phyloP scores from a whole-genome alignment of 2,329 filamentous ascomycete species.

The Paraphaeosphaeria sporulosa region DNA sequence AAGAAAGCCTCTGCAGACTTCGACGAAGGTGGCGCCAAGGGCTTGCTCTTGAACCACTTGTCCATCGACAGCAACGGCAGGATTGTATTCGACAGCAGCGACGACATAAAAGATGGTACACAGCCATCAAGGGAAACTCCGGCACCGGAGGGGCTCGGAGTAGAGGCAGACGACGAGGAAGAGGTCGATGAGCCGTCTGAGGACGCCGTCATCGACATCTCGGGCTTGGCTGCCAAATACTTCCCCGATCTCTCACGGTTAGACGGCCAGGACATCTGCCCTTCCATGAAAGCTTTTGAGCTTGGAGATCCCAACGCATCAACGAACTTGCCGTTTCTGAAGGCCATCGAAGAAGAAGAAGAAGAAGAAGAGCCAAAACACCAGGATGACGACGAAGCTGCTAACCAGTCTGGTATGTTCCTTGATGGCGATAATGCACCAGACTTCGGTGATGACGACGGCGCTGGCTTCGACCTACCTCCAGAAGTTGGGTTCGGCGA shows the following conservation, averaged over 20 bases:
- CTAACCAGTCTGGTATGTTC: conserved; percentile 79
- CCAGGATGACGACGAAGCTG: conserved; percentile 60
- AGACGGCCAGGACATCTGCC: conserved; percentile 90
- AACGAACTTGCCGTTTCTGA: conserved; percentile 89
- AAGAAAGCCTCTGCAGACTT: conserved; percentile 99
- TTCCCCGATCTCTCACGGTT: conserved; percentile 81
- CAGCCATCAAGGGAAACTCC: conserved; percentile 54
- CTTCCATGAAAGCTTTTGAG: conserved; percentile 92
- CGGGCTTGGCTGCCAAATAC: conserved; percentile 77
- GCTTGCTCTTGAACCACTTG: conserved; percentile 92
- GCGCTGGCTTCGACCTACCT: conserved; percentile 65
- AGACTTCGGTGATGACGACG: conserved; percentile 84
- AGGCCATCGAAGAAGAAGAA: conserved; percentile 87
- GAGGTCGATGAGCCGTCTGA: conserved; percentile 53
- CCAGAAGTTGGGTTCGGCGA: conserved; percentile 87
- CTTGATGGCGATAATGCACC: conserved; percentile 85
- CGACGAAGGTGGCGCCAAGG: conserved; percentile 96
- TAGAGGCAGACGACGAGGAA: conserved; percentile 48
- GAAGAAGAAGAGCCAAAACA: conserved; percentile 76
- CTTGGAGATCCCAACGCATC: conserved; percentile 85
- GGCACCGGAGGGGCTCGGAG: conserved; percentile 51
- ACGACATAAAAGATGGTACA: conserved; percentile 71
- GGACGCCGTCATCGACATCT: conserved; percentile 80
- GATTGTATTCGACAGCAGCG: conserved; percentile 98
- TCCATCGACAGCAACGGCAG: conserved; percentile 90